Evolutionary conservation across 179 eudicot genomes (phyloP).

Genomic region (Patellifolia procumbens): DNA sequence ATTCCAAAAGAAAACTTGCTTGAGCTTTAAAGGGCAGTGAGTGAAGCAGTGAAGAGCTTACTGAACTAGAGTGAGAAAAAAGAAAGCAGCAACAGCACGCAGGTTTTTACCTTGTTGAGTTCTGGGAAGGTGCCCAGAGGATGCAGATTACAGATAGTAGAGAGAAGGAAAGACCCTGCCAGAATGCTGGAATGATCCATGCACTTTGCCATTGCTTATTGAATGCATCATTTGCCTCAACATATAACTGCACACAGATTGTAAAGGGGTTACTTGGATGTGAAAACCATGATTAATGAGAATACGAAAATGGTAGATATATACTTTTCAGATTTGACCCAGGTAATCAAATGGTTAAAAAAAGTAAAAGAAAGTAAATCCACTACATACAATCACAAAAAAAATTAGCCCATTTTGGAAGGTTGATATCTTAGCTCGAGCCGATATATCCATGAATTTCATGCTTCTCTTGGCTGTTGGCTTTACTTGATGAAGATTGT

Average conservation of each 20-base stretch:
- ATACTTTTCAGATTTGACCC: background rate
- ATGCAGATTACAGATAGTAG: conserved; percentile 82
- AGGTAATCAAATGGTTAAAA: no score
- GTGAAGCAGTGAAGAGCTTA: background rate
- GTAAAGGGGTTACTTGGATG: conserved; percentile 7
- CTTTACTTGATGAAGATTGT: no score
- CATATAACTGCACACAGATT: conserved; percentile 62
- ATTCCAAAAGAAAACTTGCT: background rate
- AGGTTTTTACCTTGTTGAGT: conserved; percentile 69
- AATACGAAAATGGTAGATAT: background rate
- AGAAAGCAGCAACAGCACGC: background rate
- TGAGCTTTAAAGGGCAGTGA: no score
- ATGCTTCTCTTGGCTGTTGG: no score
- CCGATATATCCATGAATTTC: no score
- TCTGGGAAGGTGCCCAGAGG: conserved; percentile 98
- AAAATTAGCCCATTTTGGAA: no score
- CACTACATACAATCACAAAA: no score
- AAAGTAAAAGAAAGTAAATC: no score
- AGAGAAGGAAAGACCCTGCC: conserved; percentile 93
- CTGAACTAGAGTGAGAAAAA: background rate
- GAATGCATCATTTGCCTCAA: conserved; percentile 77
- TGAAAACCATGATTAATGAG: conserved; percentile 1
- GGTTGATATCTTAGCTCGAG: no score
- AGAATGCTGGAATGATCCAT: conserved; percentile 97
- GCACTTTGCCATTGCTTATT: conserved; percentile 97